phyloP scores from a whole-genome alignment of 345 rosid species.

The Mercurialis annua region DNA sequence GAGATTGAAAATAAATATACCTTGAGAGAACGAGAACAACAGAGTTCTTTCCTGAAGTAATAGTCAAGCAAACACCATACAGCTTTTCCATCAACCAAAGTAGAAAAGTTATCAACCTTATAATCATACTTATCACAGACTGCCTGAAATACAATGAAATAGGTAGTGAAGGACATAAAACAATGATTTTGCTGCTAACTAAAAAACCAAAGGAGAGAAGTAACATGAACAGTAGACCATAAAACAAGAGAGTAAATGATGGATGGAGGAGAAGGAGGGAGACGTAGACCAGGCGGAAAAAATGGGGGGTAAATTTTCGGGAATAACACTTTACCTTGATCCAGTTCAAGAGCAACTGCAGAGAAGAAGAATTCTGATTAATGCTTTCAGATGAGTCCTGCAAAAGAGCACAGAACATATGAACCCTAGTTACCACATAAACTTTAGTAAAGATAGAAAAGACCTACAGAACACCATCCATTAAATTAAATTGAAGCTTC shows the following conservation, averaged over 20 bases:
- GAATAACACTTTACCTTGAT: conserved; percentile 49
- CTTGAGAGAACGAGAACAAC: conserved; percentile 54
- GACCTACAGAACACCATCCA: not conserved
- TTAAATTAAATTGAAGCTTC: not conserved
- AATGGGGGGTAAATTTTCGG: not conserved
- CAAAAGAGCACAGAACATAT: conserved; percentile 11
- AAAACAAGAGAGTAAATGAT: not conserved
- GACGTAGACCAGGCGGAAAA: not conserved
- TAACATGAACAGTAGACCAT: not conserved
- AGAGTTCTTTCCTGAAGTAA: conserved; percentile 77
- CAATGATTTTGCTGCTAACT: not conserved
- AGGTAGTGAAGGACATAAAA: conserved; percentile 10
- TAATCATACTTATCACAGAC: conserved; percentile 55
- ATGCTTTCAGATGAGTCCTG: conserved; percentile 37
- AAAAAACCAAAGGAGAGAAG: not conserved
- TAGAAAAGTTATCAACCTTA: conserved; percentile 44
- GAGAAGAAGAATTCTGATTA: conserved; percentile 30
- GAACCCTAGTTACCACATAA: not conserved
- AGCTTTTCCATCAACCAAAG: conserved; percentile 83
- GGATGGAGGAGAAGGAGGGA: not conserved
- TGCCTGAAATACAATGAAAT: conserved; percentile 46
- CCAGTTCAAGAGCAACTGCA: conserved; percentile 74
- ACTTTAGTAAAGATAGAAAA: not conserved
- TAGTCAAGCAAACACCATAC: conserved; percentile 93
- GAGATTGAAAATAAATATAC: conserved; percentile 26